Percentiles rank a stretch among this genome's conserved stretches.
Evolutionary conservation across 306 rosid genomes (phyloP).

Genomic region (Begonia loranthoides): DNA sequence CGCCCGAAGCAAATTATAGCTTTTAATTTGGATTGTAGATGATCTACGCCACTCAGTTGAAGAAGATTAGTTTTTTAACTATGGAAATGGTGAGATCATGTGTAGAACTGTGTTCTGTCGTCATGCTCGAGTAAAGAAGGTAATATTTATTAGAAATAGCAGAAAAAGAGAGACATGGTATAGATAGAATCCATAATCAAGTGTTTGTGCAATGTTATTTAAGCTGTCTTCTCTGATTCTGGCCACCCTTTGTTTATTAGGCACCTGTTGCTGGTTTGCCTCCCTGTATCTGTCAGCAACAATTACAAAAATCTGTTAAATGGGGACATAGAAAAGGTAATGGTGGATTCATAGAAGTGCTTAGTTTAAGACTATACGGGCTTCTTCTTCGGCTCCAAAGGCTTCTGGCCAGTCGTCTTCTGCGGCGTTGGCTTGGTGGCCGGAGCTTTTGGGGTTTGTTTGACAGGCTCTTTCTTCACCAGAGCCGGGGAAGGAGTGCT

Average conservation of each 20-base stretch:
- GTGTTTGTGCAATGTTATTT: not conserved
- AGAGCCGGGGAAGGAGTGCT: conserved; percentile 25
- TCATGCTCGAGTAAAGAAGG: too few relatives aligned
- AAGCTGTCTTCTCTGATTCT: not conserved
- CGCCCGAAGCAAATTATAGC: too few relatives aligned
- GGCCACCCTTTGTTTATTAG: not conserved
- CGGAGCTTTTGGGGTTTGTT: conserved; percentile 35
- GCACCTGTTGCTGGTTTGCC: conserved; percentile 3
- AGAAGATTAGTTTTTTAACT: too few relatives aligned
- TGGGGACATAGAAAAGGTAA: not conserved
- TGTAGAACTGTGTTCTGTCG: too few relatives aligned
- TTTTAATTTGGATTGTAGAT: too few relatives aligned
- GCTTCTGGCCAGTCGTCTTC: conserved; percentile 38
- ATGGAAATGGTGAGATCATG: not conserved
- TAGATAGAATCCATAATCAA: not conserved
- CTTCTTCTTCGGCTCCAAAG: conserved; percentile 50
- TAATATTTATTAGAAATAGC: not conserved
- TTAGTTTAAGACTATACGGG: conserved; percentile 7
- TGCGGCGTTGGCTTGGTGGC: conserved; percentile 47
- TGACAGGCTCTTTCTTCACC: conserved; percentile 30
- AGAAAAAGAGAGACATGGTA: not conserved
- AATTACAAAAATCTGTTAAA: not conserved
- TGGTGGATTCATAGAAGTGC: too few relatives aligned
- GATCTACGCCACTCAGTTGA: too few relatives aligned
- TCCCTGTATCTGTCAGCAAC: conserved; percentile 26